phyloP scores from a whole-genome alignment of 495 filamentous ascomycete genomes.

The Penicillium steckii region DNA sequence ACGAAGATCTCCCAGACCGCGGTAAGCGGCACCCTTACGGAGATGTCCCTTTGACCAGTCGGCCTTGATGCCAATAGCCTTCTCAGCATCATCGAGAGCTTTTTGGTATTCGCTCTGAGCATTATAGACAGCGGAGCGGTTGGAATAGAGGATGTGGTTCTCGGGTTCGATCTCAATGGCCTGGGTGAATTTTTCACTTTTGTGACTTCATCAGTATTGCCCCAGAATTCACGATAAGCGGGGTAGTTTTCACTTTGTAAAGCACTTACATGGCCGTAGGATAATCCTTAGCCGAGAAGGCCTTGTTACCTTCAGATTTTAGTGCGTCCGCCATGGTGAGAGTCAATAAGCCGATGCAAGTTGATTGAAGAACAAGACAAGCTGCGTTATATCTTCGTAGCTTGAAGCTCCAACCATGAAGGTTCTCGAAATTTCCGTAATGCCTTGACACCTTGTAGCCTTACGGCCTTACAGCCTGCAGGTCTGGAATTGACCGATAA shows the following conservation, averaged over 20 bases:
- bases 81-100: conserved; percentile 86
- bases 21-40: conserved; percentile 86
- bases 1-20: conserved; percentile 81
- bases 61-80: conserved; percentile 89
- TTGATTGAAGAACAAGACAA: background rate
- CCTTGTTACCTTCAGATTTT: conserved; percentile 97
- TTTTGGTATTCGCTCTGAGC: conserved; percentile 83
- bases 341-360: conserved; percentile 6
- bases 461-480: conserved; percentile 18
- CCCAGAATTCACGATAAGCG: conserved; percentile 19
- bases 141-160: conserved; percentile 97
- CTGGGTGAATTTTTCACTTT: conserved; percentile 87
- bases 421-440: conserved; percentile 54
- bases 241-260: conserved; percentile 16
- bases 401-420: conserved; percentile 12
- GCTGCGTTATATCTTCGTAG: conserved; percentile 22
- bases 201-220: conserved; percentile 13
- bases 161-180: conserved; percentile 83
- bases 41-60: conserved; percentile 98
- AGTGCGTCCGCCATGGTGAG: conserved; percentile 58
- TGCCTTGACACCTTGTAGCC: conserved; percentile 27
- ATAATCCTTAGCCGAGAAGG: conserved; percentile 95
- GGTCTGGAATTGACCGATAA: no score
- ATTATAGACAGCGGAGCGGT: conserved; percentile 93
- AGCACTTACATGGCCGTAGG: conserved; percentile 83